phyloP scores from a whole-genome alignment of 768 basidiomycete species.

The Rhizopogon vulgaris region DNA sequence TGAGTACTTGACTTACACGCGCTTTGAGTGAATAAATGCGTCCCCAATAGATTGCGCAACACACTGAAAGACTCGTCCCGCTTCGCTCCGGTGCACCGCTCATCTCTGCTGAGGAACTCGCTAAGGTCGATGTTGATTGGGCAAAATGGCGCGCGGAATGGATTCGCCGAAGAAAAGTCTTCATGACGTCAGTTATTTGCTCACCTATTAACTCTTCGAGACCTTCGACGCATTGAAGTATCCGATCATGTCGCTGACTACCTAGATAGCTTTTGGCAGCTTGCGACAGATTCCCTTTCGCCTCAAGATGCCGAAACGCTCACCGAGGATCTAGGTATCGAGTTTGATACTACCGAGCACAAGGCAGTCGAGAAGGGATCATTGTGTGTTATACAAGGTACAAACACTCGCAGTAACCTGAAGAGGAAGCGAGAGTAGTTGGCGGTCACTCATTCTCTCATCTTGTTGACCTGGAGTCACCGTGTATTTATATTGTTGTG shows the following conservation, averaged over 20 bases:
- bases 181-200: constrained; percentile 29
- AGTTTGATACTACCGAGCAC: constrained; percentile 72
- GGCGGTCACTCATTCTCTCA: neutral
- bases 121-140: constrained; percentile 69
- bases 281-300: constrained; percentile 60
- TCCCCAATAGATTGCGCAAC: constrained; percentile 46
- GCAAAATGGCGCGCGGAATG: constrained; percentile 76
- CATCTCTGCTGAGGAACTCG: constrained; percentile 67
- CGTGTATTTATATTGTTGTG: neutral
- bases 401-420: constrained; percentile 28
- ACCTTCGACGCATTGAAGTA: neutral
- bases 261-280: constrained; percentile 61
- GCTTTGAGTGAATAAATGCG: constrained; percentile 1
- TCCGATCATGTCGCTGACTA: neutral
- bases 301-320: constrained; percentile 61
- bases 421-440: constrained; percentile 46
- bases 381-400: constrained; percentile 37
- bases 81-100: constrained; percentile 58
- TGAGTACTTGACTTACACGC: constrained; percentile 27
- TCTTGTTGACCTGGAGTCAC: too few species aligned
- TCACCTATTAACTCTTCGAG: neutral
- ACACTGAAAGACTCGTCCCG: constrained; percentile 48
- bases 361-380: constrained; percentile 53
- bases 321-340: constrained; percentile 77
- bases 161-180: constrained; percentile 69